phyloP scores from a whole-genome alignment of 2,329 filamentous ascomycete species.

The Aspergillus vadensis region DNA sequence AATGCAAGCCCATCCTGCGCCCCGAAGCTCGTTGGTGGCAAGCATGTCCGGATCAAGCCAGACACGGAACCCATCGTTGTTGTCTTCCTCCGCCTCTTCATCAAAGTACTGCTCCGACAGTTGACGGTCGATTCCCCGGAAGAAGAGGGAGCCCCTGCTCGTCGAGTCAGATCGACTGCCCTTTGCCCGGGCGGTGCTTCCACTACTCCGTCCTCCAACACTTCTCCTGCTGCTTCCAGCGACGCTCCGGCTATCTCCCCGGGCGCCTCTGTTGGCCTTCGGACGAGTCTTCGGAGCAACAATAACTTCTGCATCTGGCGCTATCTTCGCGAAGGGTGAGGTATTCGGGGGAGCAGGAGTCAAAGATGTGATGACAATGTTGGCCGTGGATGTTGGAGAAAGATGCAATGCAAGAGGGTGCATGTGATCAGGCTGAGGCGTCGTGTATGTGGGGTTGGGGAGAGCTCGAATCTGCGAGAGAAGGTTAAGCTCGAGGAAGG shows the following conservation, averaged over 20 bases:
- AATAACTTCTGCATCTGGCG: conserved; percentile 92
- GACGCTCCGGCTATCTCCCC: conserved; percentile 77
- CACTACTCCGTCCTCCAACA: conserved; percentile 66
- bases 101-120: conserved; percentile 78
- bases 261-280: conserved; percentile 63
- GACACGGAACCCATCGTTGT: conserved; percentile 65
- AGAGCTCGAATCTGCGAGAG: conserved; percentile 89
- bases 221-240: conserved; percentile 78
- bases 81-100: conserved; percentile 58
- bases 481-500: conserved; percentile 91
- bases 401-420: conserved; percentile 90
- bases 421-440: conserved; percentile 55
- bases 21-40: conserved; percentile 70
- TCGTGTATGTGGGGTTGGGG: conserved; percentile 74
- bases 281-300: conserved; percentile 89
- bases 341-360: conserved; percentile 69
- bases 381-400: conserved; percentile 92
- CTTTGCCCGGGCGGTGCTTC: conserved; percentile 68
- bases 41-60: conserved; percentile 85
- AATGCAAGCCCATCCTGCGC: conserved; percentile 76
- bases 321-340: conserved; percentile 84
- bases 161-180: conserved; percentile 65
- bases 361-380: conserved; percentile 82
- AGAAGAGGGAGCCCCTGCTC: conserved; percentile 60
- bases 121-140: conserved; percentile 74